Evolutionary conservation across 345 rosid species (phyloP).

Genomic region (Turnera subulata): DNA sequence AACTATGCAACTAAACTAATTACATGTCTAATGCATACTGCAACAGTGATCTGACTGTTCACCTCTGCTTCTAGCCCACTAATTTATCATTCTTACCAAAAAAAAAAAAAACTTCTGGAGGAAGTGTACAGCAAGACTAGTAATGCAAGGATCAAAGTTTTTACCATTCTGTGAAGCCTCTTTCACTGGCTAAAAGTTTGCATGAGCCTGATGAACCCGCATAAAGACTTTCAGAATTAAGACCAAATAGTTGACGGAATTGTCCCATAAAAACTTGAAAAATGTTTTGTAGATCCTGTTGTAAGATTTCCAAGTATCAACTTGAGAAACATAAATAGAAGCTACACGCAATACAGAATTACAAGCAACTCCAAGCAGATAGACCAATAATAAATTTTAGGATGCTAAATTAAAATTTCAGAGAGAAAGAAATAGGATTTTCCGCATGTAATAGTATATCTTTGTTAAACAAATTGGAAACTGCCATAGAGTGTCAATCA

Average conservation of each 20-base stretch:
- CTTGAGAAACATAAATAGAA: slow-evolving; percentile 21
- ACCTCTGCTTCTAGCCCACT: neutral
- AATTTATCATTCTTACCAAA: neutral
- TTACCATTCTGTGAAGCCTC: slow-evolving; percentile 92
- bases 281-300: slow-evolving; percentile 72
- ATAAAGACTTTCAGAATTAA: slow-evolving; percentile 52
- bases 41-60: too few relatives aligned
- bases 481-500: too few relatives aligned
- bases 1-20: neutral
- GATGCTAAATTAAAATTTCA: neutral
- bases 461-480: too few relatives aligned
- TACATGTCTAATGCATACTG: neutral
- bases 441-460: neutral
- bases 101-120: neutral
- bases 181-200: slow-evolving; percentile 65
- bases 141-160: slow-evolving; percentile 8
- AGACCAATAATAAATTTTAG: neutral
- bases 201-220: slow-evolving; percentile 53
- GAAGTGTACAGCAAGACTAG: neutral
- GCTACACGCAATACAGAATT: slow-evolving; percentile 7
- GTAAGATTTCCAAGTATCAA: slow-evolving; percentile 20
- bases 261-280: slow-evolving; percentile 93
- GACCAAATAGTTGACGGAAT: slow-evolving; percentile 81
- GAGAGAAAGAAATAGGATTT: neutral
- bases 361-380: too few relatives aligned